A percentile compares a stretch with the other conserved stretches of the same genome.
Evolutionary conservation across 2,329 filamentous ascomycete species (phyloP).

Genomic region (Cryphonectria naterciae): DNA sequence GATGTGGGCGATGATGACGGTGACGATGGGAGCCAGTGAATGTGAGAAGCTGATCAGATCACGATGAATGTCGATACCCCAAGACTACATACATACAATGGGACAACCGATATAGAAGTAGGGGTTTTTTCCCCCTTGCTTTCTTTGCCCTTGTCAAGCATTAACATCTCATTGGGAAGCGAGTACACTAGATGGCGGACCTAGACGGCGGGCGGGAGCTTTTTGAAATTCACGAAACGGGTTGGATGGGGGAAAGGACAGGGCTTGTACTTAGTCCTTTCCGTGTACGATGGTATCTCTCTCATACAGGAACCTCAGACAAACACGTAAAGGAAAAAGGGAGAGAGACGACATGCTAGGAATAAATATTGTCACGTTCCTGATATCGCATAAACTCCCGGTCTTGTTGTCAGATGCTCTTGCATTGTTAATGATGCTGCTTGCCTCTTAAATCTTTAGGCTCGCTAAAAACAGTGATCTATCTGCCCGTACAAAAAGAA

Average conservation of each 20-base stretch:
- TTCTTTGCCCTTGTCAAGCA: background rate
- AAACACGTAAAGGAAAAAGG: background rate
- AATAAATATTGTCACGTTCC: background rate
- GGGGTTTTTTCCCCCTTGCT: background rate
- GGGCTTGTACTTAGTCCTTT: background rate
- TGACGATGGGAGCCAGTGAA: background rate
- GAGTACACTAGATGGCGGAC: background rate
- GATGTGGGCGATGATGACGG: background rate
- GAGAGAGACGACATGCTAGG: background rate
- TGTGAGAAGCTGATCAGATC: background rate
- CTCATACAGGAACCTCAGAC: background rate
- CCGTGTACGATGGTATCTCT: constrained; percentile 14
- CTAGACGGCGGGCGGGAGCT: background rate
- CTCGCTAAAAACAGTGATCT: constrained; percentile 1
- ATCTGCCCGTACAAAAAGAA: background rate
- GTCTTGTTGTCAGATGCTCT: background rate
- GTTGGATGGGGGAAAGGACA: background rate
- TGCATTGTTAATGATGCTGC: constrained; percentile 1
- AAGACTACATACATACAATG: background rate
- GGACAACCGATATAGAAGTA: background rate
- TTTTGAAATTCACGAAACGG: background rate
- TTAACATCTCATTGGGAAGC: background rate
- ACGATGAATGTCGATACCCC: constrained; percentile 2
- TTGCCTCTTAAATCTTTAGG: background rate
- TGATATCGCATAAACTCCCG: background rate